Evolutionary conservation across 345 rosid genomes (phyloP), one percentile per base, ranked within the genome.

Genomic region (Aquilaria sinensis): DNA sequence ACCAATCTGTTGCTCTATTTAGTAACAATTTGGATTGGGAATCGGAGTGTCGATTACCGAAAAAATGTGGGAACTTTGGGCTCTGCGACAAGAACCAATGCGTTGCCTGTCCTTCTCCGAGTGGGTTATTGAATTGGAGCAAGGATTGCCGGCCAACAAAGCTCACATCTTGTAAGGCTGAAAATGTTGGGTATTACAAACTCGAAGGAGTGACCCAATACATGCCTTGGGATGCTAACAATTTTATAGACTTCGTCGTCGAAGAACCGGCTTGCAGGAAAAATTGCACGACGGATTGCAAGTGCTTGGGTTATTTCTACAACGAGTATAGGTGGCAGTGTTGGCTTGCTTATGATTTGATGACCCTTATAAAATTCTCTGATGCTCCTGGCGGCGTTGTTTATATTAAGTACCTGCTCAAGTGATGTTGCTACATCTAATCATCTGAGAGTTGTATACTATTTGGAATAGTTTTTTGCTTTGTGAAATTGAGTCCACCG

Each of bases 281-380:
- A 0, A 83, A 80, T 61, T 88, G 85, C 34, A 75, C 65, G 1
- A 56, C 48, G 3, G 80, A 79, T 64, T 84, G 89, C 48, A 84
- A 72, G 63, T 81, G 86, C 58, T 62, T 76, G 69, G 87, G 90
- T 1, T 81, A 79, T 14, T 85, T 82, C 57, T 85, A 82, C 61
- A 68, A 74, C 29, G 70, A 65, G 32, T 65, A 74, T 23, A 66
- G 66, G 30, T 75, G 74, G 0, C 80, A 14, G 75, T 82, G 90
- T 51, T 82, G 85, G 90, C 55, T 76, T 59, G 74, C 83, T 55
- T 75, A 80, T 49, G 90, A 85, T 58, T 69, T 85, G 23, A 80
- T 51, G 61, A 85, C 90, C 12, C 41, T 85, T 14, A 67, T 70
- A 0, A 72, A 50, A 53, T 72, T 72, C 43, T n/a, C 59, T 2